Evolutionary conservation across 176 grass and related monocot genomes (phyloP).

Genomic region (Microstegium vimineum): DNA sequence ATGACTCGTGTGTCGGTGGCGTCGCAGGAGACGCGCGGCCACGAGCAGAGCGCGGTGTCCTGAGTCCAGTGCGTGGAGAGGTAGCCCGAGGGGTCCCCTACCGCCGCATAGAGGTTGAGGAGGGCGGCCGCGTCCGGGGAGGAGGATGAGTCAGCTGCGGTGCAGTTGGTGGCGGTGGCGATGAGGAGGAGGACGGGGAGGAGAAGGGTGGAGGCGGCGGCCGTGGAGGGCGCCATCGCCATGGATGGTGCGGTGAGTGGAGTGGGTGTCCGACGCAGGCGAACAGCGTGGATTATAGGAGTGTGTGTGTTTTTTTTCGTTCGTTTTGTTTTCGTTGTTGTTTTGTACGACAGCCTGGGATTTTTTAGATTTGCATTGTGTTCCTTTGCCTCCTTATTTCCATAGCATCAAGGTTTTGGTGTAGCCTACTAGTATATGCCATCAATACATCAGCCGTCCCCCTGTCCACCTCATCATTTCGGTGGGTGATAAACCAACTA

Average conservation of each 20-base stretch:
- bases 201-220: conserved; percentile 23
- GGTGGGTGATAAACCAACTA: no score
- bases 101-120: conserved; percentile 42
- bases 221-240: conserved; percentile 18
- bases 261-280: conserved; percentile 25
- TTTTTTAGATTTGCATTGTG: neutral
- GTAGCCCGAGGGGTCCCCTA: conserved; percentile 41
- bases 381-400: neutral
- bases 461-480: no score
- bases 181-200: conserved; percentile 36
- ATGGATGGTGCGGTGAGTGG: conserved; percentile 23
- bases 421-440: no score
- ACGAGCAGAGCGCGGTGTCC: conserved; percentile 44
- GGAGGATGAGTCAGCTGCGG: neutral
- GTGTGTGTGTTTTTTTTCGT: conserved; percentile 3
- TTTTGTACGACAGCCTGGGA: neutral
- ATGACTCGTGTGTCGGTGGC: conserved; percentile 17
- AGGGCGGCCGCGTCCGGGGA: conserved; percentile 44
- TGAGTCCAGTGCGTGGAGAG: conserved; percentile 63
- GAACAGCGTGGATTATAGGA: conserved; percentile 41
- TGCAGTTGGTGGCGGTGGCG: neutral
- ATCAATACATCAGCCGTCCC: no score
- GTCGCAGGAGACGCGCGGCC: conserved; percentile 64
- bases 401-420: neutral
- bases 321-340: neutral